phyloP scores from a whole-genome alignment of 2,329 filamentous ascomycete species.

The Phaeosphaeriaceae sp. region DNA sequence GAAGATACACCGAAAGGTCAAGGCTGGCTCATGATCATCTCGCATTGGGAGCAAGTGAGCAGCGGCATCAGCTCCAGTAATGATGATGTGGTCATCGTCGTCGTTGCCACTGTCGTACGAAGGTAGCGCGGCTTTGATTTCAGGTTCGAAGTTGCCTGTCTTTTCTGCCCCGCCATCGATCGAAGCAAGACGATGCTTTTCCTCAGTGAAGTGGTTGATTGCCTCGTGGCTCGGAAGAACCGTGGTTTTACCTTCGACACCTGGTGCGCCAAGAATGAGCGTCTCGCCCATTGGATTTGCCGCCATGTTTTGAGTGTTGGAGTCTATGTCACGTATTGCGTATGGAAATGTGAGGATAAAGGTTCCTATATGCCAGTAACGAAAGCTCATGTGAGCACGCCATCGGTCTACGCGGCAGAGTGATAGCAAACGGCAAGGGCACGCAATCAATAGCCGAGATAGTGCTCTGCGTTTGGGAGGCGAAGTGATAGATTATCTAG shows the following conservation, averaged over 20 bases:
- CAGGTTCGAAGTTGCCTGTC: constrained; percentile 13
- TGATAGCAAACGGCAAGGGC: constrained; percentile 8
- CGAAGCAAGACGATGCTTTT: constrained; percentile 15
- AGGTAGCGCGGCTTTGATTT: constrained; percentile 16
- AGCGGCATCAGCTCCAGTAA: constrained; percentile 22
- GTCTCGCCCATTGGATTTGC: constrained; percentile 17
- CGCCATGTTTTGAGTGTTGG: constrained; percentile 9
- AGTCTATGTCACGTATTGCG: neutral
- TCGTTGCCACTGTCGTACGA: constrained; percentile 11
- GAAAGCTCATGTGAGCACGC: constrained; percentile 3
- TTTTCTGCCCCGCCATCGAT: constrained; percentile 8
- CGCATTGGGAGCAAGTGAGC: constrained; percentile 20
- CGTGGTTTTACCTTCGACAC: constrained; percentile 17
- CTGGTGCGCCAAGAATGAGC: constrained; percentile 14
- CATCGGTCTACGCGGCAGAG: neutral
- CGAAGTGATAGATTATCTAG: constrained; percentile 7
- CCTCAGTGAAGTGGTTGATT: constrained; percentile 17
- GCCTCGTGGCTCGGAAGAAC: constrained; percentile 15
- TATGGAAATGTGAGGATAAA: neutral
- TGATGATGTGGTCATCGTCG: constrained; percentile 15
- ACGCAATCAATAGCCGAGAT: constrained; percentile 7
- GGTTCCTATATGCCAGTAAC: neutral
- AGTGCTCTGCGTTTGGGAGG: constrained; percentile 1
- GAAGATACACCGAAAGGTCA: constrained; percentile 19
- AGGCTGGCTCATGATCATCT: constrained; percentile 15